A percentile compares a stretch with the other conserved stretches of the same genome.
These are phyloP conservation scores for Paralagenidium karlingii DNA, from an alignment of 352 stramenopile species.

Conservation along the genomic window DNA sequence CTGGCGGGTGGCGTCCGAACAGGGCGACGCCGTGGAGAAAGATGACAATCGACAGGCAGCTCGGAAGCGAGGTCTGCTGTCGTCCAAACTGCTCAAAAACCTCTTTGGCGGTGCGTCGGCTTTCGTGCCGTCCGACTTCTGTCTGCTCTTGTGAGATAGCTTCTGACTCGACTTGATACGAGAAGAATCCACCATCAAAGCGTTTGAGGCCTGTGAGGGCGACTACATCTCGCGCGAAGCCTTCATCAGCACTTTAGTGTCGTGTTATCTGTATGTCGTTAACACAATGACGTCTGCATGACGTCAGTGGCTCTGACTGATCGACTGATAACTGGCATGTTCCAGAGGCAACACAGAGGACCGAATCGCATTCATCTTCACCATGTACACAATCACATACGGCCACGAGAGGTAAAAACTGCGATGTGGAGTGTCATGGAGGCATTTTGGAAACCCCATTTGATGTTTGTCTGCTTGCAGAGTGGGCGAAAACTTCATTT, in stretches of 20 bases:
- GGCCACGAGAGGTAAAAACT: constrained; percentile 33
- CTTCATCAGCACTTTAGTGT: constrained; percentile 54
- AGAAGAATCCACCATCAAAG: constrained; percentile 25
- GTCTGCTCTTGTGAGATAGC: not conserved
- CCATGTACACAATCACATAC: constrained; percentile 74
- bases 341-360: constrained; percentile 75
- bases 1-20: not conserved
- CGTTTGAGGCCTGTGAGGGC: constrained; percentile 35
- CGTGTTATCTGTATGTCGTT: constrained; percentile 60
- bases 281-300: not conserved
- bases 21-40: constrained; percentile 65
- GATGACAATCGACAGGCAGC: constrained; percentile 45
- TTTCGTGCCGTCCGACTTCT: not conserved
- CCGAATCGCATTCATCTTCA: constrained; percentile 80
- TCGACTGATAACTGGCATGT: not conserved
- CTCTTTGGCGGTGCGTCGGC: constrained; percentile 51
- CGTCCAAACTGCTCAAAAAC: constrained; percentile 58
- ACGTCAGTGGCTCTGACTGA: not conserved
- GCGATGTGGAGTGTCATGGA: not conserved
- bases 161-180: not conserved
- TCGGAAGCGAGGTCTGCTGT: constrained; percentile 51
- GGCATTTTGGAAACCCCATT: not conserved
- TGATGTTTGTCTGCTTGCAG: constrained; percentile 3
- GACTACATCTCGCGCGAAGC: constrained; percentile 54
- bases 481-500: constrained; percentile 40